Evolutionary conservation across 345 rosid species (phyloP).

Genomic region (Kandelia obovata): DNA sequence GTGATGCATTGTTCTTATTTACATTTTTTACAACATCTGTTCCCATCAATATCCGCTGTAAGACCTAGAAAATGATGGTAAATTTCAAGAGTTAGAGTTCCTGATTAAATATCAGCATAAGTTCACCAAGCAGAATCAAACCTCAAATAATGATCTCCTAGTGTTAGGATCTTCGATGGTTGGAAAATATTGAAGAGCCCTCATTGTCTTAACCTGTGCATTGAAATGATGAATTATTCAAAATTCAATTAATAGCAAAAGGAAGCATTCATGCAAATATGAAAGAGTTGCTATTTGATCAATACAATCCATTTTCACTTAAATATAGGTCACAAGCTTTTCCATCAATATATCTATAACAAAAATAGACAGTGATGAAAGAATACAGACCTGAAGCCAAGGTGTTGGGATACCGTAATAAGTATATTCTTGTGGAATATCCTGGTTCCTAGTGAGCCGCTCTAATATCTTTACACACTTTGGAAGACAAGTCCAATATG

Average conservation of each 20-base stretch:
- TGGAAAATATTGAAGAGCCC: constrained; percentile 99
- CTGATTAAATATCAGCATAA: constrained; percentile 9
- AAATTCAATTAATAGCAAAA: too few relatives aligned
- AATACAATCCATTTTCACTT: not conserved
- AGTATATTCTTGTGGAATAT: constrained; percentile 97
- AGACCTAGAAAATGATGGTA: constrained; percentile 61
- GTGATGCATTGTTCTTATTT: constrained; percentile 98
- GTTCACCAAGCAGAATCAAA: constrained; percentile 24
- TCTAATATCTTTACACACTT: constrained; percentile 95
- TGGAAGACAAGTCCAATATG: constrained; percentile 91
- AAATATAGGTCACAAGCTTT: not conserved
- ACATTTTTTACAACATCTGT: constrained; percentile 99
- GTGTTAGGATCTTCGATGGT: constrained; percentile 95
- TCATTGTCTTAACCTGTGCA: constrained; percentile 91
- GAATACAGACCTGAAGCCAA: constrained; percentile 89
- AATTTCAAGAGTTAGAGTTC: constrained; percentile 21
- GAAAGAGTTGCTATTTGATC: not conserved
- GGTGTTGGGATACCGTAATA: constrained; percentile 99
- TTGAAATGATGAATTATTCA: constrained; percentile 13
- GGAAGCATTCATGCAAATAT: too few relatives aligned
- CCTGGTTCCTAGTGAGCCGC: constrained; percentile 94
- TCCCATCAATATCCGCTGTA: constrained; percentile 96
- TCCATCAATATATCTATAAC: not conserved
- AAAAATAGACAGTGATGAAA: not conserved
- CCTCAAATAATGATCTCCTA: constrained; percentile 91